phyloP scores from a whole-genome alignment of 306 rosid genomes.

The Sechiopsis laciniata region DNA sequence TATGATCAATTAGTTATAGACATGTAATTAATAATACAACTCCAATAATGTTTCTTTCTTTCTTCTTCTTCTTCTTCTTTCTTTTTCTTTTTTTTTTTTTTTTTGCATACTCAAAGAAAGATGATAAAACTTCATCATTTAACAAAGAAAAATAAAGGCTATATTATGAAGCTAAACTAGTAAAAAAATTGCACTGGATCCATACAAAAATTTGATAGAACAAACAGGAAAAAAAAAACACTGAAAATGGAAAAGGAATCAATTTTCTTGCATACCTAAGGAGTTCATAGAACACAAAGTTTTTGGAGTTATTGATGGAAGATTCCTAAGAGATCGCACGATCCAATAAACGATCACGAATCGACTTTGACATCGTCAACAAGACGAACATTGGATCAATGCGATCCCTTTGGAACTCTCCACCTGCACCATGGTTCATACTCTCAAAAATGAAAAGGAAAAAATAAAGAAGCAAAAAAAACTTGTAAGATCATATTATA shows the following conservation, averaged over 20 bases:
- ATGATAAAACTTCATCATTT: not conserved
- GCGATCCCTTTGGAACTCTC: constrained; percentile 99
- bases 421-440: constrained; percentile 32
- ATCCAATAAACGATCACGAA: constrained; percentile 32
- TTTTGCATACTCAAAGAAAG: not conserved
- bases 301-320: constrained; percentile 38
- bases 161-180: not conserved
- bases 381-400: constrained; percentile 47
- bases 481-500: too few relatives aligned
- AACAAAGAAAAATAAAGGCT: not conserved
- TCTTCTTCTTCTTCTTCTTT: too few relatives aligned
- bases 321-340: constrained; percentile 74
- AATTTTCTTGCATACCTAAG: not conserved
- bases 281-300: not conserved
- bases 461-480: too few relatives aligned
- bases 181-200: not conserved
- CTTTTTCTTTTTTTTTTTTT: too few relatives aligned
- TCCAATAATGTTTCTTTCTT: not conserved
- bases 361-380: not conserved
- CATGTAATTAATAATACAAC: not conserved
- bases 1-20: not conserved
- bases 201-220: not conserved
- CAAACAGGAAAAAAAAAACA: not conserved
- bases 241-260: not conserved
- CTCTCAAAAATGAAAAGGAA: not conserved